These are phyloP conservation scores for Musa acuminata DNA, from an alignment of 176 grass and related monocot species.

Conservation along the genomic window DNA sequence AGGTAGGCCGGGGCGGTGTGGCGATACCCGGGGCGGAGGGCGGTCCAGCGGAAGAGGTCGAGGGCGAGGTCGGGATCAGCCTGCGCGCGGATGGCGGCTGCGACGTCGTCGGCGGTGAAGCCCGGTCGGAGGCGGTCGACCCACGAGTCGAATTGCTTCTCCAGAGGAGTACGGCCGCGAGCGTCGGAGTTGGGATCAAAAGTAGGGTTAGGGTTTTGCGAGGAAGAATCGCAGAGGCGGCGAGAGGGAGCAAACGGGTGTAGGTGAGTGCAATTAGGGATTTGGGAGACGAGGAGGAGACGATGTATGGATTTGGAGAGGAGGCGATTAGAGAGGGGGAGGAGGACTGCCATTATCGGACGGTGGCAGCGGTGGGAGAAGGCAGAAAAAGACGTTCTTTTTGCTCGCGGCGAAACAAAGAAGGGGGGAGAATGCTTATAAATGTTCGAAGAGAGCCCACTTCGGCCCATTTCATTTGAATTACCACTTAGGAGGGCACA, in stretches of 20 bases:
- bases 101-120: constrained; percentile 53
- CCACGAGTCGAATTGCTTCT: constrained; percentile 84
- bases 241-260: not conserved
- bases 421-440: no score
- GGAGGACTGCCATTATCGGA: not conserved
- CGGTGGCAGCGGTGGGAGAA: not conserved
- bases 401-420: no score
- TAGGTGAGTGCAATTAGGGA: not conserved
- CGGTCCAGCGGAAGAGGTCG: constrained; percentile 85
- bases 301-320: not conserved
- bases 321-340: not conserved
- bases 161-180: constrained; percentile 43
- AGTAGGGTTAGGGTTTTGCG: not conserved
- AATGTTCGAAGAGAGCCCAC: no score
- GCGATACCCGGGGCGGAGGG: constrained; percentile 62
- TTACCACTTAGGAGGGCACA: no score
- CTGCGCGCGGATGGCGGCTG: constrained; percentile 44
- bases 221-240: constrained; percentile 19
- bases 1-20: constrained; percentile 53
- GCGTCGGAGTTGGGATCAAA: not conserved
- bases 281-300: constrained; percentile 21
- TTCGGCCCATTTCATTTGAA: no score
- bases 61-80: constrained; percentile 65
- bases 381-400: no score
- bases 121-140: constrained; percentile 61